A percentile compares a stretch with the other conserved stretches of the same genome.
phyloP scores from a whole-genome alignment of 768 basidiomycete species.

The Xanthoconium purpureum region DNA sequence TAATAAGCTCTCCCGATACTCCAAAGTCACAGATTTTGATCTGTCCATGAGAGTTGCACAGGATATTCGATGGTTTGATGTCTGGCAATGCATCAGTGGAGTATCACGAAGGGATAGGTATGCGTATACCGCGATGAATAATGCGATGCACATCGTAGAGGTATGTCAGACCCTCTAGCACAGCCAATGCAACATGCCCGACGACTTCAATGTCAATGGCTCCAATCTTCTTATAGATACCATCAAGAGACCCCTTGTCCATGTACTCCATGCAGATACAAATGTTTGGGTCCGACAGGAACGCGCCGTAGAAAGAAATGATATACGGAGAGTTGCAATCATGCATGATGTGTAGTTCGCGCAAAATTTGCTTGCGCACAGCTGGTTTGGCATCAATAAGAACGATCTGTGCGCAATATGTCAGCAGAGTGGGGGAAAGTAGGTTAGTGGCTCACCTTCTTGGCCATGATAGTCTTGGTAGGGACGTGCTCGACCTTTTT shows the following conservation, averaged over 20 bases:
- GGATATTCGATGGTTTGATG: slow-evolving; percentile 98
- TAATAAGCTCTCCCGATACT: slow-evolving; percentile 97
- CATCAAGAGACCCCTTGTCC: slow-evolving; percentile 92
- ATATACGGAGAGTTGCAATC: slow-evolving; percentile 93
- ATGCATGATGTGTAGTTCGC: slow-evolving; percentile 99
- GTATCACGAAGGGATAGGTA: not conserved
- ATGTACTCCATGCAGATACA: slow-evolving; percentile 98
- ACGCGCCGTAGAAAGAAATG: slow-evolving; percentile 96
- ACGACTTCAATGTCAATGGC: slow-evolving; percentile 91
- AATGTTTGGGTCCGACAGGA: slow-evolving; percentile 94
- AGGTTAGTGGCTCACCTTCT: slow-evolving; percentile 68
- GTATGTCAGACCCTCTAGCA: slow-evolving; percentile 92
- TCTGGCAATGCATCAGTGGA: slow-evolving; percentile 49
- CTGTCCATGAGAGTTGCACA: slow-evolving; percentile 89
- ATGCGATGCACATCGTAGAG: slow-evolving; percentile 97
- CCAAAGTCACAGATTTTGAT: slow-evolving; percentile 99
- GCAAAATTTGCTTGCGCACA: slow-evolving; percentile 94
- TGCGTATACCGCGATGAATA: slow-evolving; percentile 90
- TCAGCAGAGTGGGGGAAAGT: not conserved
- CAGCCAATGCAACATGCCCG: slow-evolving; percentile 90
- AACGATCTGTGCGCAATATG: slow-evolving; percentile 60
- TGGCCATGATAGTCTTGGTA: slow-evolving; percentile 92
- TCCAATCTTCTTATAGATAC: slow-evolving; percentile 94
- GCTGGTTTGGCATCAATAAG: slow-evolving; percentile 95
- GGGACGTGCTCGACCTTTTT: slow-evolving; percentile 93